Percentiles rank a stretch among this genome's conserved stretches.
Conservation (phyloP, 2,329 filamentous ascomycete genomes). For the Apiospora koreana region DNA sequence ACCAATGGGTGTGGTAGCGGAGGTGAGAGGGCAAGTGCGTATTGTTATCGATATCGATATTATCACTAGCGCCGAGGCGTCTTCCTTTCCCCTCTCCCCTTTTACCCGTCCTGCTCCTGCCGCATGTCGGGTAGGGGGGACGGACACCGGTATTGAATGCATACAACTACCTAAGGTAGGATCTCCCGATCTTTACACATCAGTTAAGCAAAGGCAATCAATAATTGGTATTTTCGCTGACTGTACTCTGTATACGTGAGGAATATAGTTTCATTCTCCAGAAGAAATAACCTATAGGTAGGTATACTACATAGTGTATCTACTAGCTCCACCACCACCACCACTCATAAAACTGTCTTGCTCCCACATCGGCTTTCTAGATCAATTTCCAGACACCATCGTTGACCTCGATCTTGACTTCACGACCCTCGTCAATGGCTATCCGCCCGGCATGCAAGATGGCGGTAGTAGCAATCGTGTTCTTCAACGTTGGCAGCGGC, state of each 20-base stretch:
- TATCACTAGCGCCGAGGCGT: neutral
- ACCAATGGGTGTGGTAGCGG: no score
- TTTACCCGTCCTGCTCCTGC: no score
- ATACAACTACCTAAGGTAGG: no score
- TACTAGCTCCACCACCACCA: no score
- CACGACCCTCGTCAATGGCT: constrained; percentile 80
- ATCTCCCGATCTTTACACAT: no score
- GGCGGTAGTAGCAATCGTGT: constrained; percentile 88
- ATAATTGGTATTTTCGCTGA: neutral
- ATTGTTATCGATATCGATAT: constrained; percentile 2
- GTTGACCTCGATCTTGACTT: constrained; percentile 71
- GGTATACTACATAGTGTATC: no score
- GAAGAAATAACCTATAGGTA: neutral
- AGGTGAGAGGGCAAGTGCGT: neutral
- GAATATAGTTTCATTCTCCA: neutral
- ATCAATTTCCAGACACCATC: constrained; percentile 69
- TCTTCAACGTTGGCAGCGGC: constrained; percentile 80
- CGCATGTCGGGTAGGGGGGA: no score
- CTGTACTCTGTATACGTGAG: neutral
- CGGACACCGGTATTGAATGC: no score
- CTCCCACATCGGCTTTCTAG: constrained; percentile 25
- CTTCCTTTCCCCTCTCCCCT: neutral
- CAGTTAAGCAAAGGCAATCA: no score
- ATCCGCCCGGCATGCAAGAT: constrained; percentile 85
- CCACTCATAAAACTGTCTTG: no score